These are phyloP conservation scores for Dalbergia cochinchinensis DNA, from an alignment of 306 rosid genomes.

Conservation along the genomic window DNA sequence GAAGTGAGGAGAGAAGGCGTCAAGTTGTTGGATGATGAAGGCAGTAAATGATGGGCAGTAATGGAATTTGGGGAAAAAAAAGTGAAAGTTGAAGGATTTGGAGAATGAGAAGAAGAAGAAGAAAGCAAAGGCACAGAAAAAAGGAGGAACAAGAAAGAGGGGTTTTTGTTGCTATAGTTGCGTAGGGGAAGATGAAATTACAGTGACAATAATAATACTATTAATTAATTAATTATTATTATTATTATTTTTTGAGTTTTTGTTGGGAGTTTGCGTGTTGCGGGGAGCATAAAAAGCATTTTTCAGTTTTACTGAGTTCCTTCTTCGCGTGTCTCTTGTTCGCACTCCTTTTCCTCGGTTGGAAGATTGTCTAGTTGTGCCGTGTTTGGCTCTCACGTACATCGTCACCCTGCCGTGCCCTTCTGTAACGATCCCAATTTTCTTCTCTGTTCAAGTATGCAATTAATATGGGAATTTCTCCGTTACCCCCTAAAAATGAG, in stretches of 20 bases:
- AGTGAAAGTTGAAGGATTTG: slow-evolving; percentile 40
- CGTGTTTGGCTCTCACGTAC: not conserved
- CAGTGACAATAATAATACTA: slow-evolving; percentile 12
- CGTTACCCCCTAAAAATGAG: no score
- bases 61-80: slow-evolving; percentile 27
- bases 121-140: slow-evolving; percentile 3
- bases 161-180: slow-evolving; percentile 41
- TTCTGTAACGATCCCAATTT: not conserved
- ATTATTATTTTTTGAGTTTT: not conserved
- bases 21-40: slow-evolving; percentile 18
- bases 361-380: slow-evolving; percentile 6
- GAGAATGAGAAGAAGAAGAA: slow-evolving; percentile 39
- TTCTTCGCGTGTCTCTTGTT: not conserved
- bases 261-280: slow-evolving; percentile 16
- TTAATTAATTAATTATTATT: not conserved
- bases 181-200: slow-evolving; percentile 58
- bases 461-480: no score
- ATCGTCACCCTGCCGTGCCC: not conserved
- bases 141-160: not conserved
- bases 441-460: no score
- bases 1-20: slow-evolving; percentile 43
- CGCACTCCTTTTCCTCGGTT: not conserved
- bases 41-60: slow-evolving; percentile 38
- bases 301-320: not conserved
- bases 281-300: not conserved